Evolutionary conservation across 2,329 filamentous ascomycete species (phyloP), one percentile per base, ranked within the genome.

Genomic region (Kalaharituber pfeilii): DNA sequence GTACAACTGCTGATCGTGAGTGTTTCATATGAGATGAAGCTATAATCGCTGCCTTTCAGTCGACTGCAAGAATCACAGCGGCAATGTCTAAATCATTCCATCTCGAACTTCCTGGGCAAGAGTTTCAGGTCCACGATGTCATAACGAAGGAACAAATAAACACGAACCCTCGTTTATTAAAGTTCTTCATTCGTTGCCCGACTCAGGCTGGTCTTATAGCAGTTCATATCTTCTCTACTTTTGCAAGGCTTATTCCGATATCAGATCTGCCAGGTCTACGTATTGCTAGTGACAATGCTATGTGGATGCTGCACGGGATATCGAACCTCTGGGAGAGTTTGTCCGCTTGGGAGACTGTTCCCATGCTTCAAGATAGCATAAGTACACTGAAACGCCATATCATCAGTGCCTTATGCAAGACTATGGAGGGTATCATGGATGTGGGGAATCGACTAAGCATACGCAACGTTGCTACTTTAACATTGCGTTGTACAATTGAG

Each of bases 1-100:
- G 15, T 22, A 47, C 42, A 22, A 22, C 24, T 25, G 22, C 49
- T 49, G 25, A 30, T 47, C 26, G 44, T 52, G 49, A 39, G 45
- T 51, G 56, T 27, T 25, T 44, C 53, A 53, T 52, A 39, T 30
- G 52, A 50, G 27, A n/a, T 53, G 53, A 69, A 67, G 59, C 60
- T 66, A 44, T 62, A 57, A 49, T 58, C 52, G 50, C 50, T 33
- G 55, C 57, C n/a, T 59, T 59, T 45, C 56, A 49, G 50, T 58
- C 42, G 36, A 56, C 52, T 29, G 36, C 57, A 36, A 56, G 42
- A n/a, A 56, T 58, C 26, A 53, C 51, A 27, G 53, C 58, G 50
- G 49, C 52, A 5, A 49, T 60, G 24, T 53, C 54, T 9, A 49
- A 49, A 47, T 57, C 53, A 29, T 61, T 55, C 49, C 55, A 49